Evolutionary conservation across 2,329 filamentous ascomycete genomes (phyloP), one percentile per base, ranked within the genome.

Genomic region (Claviceps maximensis): DNA sequence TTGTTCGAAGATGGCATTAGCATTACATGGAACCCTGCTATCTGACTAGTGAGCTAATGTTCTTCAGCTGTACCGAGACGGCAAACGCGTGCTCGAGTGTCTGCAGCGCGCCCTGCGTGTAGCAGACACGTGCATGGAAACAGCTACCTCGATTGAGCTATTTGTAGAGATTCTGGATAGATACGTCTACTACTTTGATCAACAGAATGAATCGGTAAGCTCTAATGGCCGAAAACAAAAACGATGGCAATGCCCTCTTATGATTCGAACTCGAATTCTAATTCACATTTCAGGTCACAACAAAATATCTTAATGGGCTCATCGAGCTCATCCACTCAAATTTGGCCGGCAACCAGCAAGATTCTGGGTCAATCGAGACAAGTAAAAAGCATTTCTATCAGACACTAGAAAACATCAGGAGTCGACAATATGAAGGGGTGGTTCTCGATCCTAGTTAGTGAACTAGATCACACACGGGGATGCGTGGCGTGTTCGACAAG

Each of bases 181-280:
- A 69, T 98, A 98, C 67, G 90, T 97, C 51, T 98, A 98, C 70
- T 98, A 97, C 74, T 98, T 96, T 72, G 93, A 98, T 69, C 91
- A 98, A 69, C 89, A 95, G 66, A 98, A 98, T 69, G 93, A 98
- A 71, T 90, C 90, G 59, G 93, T 80, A 67, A 64, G 77, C 64
- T 33, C 21, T 2, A 7, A 29, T 19, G n/a, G 10, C 15, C 19
- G 15, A 42, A 21, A 36, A 36, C n/a, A 23, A 19, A 29, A 41
- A 7, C 2, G 12, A 25, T 31, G 33, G n/a, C 36, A 41, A 42
- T 38, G 33, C 4, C 13, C 12, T 38, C 27, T 25, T 7, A 21
- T 21, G 19, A 13, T 9, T 15, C 15, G 10, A 36, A 19, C 29
- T 42, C 57, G 64, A 56, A 65, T 49, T 44, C 41, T 17, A 38